These are phyloP conservation scores for Rhamnella rubrinervis DNA, from an alignment of 331 rosid species.

Conservation along the genomic window DNA sequence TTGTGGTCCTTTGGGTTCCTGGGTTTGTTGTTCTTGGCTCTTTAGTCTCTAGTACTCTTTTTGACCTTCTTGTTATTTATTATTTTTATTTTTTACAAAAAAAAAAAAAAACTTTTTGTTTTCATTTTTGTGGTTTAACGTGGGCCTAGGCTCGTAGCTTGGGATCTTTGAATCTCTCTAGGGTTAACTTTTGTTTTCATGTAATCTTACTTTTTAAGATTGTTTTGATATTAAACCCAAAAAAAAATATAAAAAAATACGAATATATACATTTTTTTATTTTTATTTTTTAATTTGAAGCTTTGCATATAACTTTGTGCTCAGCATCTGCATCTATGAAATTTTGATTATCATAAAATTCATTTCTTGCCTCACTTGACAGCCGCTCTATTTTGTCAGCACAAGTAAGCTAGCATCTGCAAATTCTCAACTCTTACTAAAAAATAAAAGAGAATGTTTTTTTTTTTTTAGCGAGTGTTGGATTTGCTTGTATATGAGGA, in stretches of 20 bases:
- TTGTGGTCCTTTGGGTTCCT: conserved; percentile 24
- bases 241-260: neutral
- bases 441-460: too few species aligned
- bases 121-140: conserved; percentile 2
- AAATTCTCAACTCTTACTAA: too few species aligned
- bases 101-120: neutral
- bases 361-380: too few species aligned
- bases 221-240: neutral
- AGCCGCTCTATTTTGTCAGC: too few species aligned
- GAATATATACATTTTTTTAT: neutral
- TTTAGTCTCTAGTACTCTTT: conserved; percentile 3
- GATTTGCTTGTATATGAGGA: too few species aligned
- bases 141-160: conserved; percentile 38
- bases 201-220: conserved; percentile 17
- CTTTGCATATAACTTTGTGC: conserved; percentile 22
- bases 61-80: neutral
- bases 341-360: too few species aligned
- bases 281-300: conserved; percentile 1
- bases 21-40: conserved; percentile 13
- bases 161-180: conserved; percentile 19
- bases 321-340: neutral
- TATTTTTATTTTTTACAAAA: too few species aligned
- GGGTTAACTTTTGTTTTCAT: conserved; percentile 14
- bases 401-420: too few species aligned
- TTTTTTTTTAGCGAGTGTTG: too few species aligned